Evolutionary conservation across 208 protist species (phyloP).

Genomic region (Leishmania braziliensis): DNA sequence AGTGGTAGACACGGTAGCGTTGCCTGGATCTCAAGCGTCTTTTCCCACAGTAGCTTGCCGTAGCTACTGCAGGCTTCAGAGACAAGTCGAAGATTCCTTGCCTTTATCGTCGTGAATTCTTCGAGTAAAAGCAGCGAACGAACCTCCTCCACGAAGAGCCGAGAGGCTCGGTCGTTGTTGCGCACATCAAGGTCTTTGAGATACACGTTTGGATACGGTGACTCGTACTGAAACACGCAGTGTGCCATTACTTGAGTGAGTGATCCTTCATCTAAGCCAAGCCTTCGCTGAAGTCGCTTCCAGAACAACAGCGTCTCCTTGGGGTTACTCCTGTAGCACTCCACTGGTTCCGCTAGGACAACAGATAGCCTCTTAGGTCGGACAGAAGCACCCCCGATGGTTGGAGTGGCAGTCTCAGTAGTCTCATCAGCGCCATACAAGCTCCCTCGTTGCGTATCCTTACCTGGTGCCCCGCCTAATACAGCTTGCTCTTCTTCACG

Average conservation of each 20-base stretch:
- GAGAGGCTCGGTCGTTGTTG: conserved; percentile 24
- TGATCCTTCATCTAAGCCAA: conserved; percentile 1
- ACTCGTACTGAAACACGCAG: conserved; percentile 28
- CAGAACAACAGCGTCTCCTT: conserved; percentile 13
- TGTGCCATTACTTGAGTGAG: not conserved
- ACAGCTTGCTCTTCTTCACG: not conserved
- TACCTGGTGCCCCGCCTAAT: no score
- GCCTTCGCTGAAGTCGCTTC: conserved; percentile 1
- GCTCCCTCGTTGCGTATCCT: not conserved
- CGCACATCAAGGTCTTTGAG: conserved; percentile 43
- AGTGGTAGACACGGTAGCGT: conserved; percentile 40
- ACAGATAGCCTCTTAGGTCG: not conserved
- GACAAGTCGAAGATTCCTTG: conserved; percentile 3
- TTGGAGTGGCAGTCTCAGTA: not conserved
- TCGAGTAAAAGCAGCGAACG: not conserved
- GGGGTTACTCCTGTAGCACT: not conserved
- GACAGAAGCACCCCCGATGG: no score
- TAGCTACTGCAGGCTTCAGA: conserved; percentile 19
- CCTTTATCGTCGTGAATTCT: not conserved
- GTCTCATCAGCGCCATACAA: not conserved
- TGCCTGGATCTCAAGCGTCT: conserved; percentile 25
- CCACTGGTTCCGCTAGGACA: not conserved
- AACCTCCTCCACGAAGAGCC: conserved; percentile 9
- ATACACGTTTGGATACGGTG: conserved; percentile 37
- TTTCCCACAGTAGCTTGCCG: conserved; percentile 27